Conservation (phyloP, 805 yeast species). For the Candida glaebosa region DNA sequence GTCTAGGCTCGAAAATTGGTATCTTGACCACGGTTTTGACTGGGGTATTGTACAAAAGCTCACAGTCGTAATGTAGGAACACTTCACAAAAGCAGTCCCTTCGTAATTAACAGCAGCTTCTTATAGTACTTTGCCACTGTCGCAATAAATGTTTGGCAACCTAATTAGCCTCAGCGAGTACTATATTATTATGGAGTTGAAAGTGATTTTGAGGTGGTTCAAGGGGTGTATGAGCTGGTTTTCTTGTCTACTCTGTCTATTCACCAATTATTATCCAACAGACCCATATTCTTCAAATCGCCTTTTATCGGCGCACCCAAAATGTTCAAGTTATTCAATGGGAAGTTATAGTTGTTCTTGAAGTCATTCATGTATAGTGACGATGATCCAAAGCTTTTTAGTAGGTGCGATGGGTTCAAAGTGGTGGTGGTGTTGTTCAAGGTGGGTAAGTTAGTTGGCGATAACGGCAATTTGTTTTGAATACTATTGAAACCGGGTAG, state of each 20-base stretch:
- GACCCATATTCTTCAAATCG: neutral
- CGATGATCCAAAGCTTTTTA: conserved; percentile 12
- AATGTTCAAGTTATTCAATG: conserved; percentile 4
- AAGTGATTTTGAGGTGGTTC: no score
- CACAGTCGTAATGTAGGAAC: no score
- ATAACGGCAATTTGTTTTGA: conserved; percentile 29
- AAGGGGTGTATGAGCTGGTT: no score
- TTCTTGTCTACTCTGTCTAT: neutral
- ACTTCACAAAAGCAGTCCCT: no score
- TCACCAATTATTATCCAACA: conserved; percentile 1
- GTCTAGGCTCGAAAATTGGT: no score
- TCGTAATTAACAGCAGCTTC: no score
- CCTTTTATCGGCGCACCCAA: conserved; percentile 3
- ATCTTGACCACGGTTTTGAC: no score
- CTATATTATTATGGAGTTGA: no score
- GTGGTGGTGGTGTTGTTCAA: conserved; percentile 16
- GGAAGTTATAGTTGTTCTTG: conserved; percentile 1
- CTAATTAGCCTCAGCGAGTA: no score
- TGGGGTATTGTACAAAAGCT: no score
- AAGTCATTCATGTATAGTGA: conserved; percentile 3
- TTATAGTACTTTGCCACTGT: no score
- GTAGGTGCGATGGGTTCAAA: conserved; percentile 24
- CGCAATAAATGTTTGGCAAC: no score
- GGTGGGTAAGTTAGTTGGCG: conserved; percentile 19
- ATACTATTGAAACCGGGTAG: conserved; percentile 35